These are phyloP conservation scores for Colletotrichum liriopes DNA, from an alignment of 2,329 filamentous ascomycete genomes.

Conservation along the genomic window DNA sequence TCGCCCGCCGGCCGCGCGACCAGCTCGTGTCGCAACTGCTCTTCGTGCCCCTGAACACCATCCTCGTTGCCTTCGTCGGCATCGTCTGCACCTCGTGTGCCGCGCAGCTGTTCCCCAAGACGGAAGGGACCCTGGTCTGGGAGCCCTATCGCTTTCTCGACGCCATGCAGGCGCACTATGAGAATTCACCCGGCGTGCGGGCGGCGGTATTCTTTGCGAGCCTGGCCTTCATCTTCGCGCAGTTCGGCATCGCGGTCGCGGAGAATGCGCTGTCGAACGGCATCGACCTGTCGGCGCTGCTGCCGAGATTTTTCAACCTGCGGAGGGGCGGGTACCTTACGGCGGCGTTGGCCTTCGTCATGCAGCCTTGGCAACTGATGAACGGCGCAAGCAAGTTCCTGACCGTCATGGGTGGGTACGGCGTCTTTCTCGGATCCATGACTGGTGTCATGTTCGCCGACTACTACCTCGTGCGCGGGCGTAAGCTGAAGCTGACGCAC, in stretches of 20 bases:
- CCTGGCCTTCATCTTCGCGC: slow-evolving; percentile 44
- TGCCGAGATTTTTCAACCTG: slow-evolving; percentile 46
- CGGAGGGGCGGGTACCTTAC: slow-evolving; percentile 44
- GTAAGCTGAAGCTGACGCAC: slow-evolving; percentile 55
- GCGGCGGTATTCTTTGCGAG: slow-evolving; percentile 45
- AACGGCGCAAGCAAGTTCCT: slow-evolving; percentile 48
- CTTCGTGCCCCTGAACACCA: slow-evolving; percentile 48
- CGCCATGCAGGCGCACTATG: slow-evolving; percentile 44
- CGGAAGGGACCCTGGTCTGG: slow-evolving; percentile 47
- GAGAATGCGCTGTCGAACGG: slow-evolving; percentile 45
- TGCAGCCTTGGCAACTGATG: slow-evolving; percentile 47
- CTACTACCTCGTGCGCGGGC: slow-evolving; percentile 53
- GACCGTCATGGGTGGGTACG: slow-evolving; percentile 50
- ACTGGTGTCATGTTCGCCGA: slow-evolving; percentile 56
- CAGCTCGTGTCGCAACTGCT: slow-evolving; percentile 49
- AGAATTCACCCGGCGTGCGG: slow-evolving; percentile 33
- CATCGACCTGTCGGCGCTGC: slow-evolving; percentile 50
- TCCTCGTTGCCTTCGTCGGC: slow-evolving; percentile 49
- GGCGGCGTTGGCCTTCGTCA: slow-evolving; percentile 44
- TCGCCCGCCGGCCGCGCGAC: slow-evolving; percentile 49
- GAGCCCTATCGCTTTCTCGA: slow-evolving; percentile 49
- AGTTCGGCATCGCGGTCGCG: slow-evolving; percentile 45
- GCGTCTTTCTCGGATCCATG: slow-evolving; percentile 55
- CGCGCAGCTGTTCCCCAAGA: slow-evolving; percentile 46
- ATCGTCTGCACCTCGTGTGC: slow-evolving; percentile 51